Evolutionary conservation across 768 basidiomycete genomes (phyloP), one percentile per base, ranked within the genome.

Genomic region (Russula sp.): DNA sequence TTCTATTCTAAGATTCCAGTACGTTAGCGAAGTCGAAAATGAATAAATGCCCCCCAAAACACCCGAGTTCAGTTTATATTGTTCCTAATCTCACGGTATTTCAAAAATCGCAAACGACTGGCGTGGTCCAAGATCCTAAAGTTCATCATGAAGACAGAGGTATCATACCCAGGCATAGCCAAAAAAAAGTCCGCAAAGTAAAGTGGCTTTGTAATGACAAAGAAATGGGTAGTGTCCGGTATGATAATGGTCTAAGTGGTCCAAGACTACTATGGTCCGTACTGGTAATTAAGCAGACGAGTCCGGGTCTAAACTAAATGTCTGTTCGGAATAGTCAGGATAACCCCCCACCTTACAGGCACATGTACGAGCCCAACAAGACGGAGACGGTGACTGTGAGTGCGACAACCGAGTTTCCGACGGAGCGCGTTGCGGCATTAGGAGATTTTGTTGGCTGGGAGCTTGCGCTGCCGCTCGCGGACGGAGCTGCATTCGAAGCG

Each of bases 301-400:
- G 47, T 48, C 47, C 47, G 22, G 20, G 47, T 27, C 11, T 27
- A 48, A 22, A 48, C 47, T 22, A 48, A 48, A 27, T 48, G 47
- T 48, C 47, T 27, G 6, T 48, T 27, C n/a, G 20, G 6, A 11
- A 27, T 48, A 9, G 6, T 7, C 47, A 0, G 16, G 27, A 27
- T 27, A 27, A 27, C 27, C 27, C 27, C 27, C 2, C 27, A 27
- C 59, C 32, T 39, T 55, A 64, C 34, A 60, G 54, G 48, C n/a
- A 60, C 11, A 60, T 22, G 31, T 51, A 60, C 40, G 57, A 63
- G 34, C 14, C 58, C 32, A 64, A 50, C 7, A 59, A 52, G 34
- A 55, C 20, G 14, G 42, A 20, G 32, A 55, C 5, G 2, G 63
- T 34, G 34, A 2, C 58, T 14, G 58, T 47, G 34, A 64, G 13